Evolutionary conservation across 495 filamentous ascomycete genomes (phyloP), one percentile per base, ranked within the genome.

Genomic region (Talaromyces trachyspermus): DNA sequence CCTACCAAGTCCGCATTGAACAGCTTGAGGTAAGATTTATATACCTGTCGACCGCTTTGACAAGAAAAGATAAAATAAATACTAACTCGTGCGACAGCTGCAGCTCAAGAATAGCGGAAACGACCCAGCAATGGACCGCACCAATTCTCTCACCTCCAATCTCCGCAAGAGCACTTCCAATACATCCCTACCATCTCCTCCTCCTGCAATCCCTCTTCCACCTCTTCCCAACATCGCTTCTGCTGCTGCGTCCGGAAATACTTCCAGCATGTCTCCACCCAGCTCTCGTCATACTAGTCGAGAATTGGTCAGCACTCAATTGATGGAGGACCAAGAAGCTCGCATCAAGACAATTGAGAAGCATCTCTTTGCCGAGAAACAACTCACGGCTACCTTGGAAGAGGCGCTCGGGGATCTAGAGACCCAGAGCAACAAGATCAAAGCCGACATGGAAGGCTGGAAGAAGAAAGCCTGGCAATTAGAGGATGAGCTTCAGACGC

Each of bases 311-410:
- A 71, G 74, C 39, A 72, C 74, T 23, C 81, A 87, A 58, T 30
- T 75, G 5, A 65, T 72, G 40, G 91, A 97, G 54, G 92, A 98
- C 52, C 89, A 95, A 60, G 94, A 97, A 63, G 83, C 85, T 30
- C 91, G 89, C 39, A 94, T 98, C 59, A 83, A 85, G 38, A 91
- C 89, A 19, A 95, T 98, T 52, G 92, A 97, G 72, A 95, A 95
- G 72, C 89, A 97, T 60, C 78, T 98, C 24, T 85, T 84, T 50
- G 90, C 94, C 20, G 92, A 98, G 72, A 95, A 95, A 62, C 91
- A 97, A 59, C 81, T 98, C 20, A 97, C 91, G 4, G 79, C 85
- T 15, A 95, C 89, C 24, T 75, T 98, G 25, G 92, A 98, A 60
- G 91, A 97, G 67, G 94, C 92, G 19, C 76, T 98, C 32, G 88